Conservation (phyloP, 495 filamentous ascomycete genomes). For the Hypoxylon rickii region DNA sequence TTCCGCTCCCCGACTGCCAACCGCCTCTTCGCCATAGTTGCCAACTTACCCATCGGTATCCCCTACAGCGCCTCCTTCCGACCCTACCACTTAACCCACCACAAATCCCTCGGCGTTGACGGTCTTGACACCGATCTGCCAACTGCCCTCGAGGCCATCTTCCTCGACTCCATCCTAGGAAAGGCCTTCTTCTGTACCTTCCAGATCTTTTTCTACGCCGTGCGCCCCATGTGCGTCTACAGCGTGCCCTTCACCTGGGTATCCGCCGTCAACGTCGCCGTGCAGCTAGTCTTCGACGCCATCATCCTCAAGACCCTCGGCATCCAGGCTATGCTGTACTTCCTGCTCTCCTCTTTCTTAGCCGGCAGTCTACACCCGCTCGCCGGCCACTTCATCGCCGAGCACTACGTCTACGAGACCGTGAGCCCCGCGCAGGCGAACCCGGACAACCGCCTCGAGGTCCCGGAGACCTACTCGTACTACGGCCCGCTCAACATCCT, state of each 20-base stretch:
- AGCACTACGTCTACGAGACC: constrained; percentile 96
- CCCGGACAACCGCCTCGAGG: constrained; percentile 60
- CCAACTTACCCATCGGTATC: constrained; percentile 93
- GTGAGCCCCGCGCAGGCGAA: constrained; percentile 61
- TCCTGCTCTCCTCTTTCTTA: constrained; percentile 86
- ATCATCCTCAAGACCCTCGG: constrained; percentile 60
- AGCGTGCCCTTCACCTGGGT: constrained; percentile 83
- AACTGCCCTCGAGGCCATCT: constrained; percentile 86
- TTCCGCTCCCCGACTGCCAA: constrained; percentile 87
- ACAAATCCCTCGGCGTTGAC: constrained; percentile 97
- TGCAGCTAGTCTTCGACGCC: constrained; percentile 79
- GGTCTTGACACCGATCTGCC: constrained; percentile 97
- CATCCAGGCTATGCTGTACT: constrained; percentile 69
- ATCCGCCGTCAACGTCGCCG: constrained; percentile 77
- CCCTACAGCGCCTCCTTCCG: constrained; percentile 97
- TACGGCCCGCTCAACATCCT: constrained; percentile 91
- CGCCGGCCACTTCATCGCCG: constrained; percentile 97
- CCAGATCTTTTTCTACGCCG: constrained; percentile 98
- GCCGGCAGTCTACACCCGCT: constrained; percentile 93
- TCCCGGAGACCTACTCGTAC: constrained; percentile 97
- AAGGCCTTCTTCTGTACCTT: constrained; percentile 99
- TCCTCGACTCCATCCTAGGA: constrained; percentile 93
- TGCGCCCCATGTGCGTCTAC: constrained; percentile 97
- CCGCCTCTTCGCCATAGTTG: constrained; percentile 83
- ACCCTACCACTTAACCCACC: constrained; percentile 98